Conservation (phyloP, 208 protist genomes). For the Trichomonas tenax region DNA sequence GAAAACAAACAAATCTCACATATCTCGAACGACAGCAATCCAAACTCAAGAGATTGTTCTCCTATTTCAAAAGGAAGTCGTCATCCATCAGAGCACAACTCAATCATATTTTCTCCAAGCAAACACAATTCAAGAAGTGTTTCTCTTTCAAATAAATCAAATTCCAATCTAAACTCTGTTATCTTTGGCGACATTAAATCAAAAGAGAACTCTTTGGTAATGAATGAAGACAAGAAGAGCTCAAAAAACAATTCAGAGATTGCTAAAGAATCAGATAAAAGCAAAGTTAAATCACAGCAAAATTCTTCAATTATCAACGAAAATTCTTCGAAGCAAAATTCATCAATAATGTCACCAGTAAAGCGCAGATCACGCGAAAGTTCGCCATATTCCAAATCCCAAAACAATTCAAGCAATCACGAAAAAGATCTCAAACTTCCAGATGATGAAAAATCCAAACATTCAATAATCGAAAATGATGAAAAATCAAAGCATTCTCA, state of each 20-base stretch:
- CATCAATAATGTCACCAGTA: no score
- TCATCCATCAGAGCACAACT: neutral
- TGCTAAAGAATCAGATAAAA: no score
- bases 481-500: no score
- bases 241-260: no score
- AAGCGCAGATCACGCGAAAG: no score
- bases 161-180: neutral
- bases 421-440: neutral
- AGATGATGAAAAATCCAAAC: neutral
- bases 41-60: neutral
- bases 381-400: neutral
- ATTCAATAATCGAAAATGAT: no score
- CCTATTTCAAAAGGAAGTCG: neutral
- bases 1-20: neutral
- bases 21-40: neutral
- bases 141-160: neutral
- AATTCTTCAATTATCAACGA: no score
- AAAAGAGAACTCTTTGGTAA: no score
- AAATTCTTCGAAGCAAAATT: no score
- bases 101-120: neutral
- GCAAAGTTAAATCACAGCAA: no score
- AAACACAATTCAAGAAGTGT: neutral
- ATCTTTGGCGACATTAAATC: no score
- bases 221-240: no score
- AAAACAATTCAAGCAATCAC: neutral